Evolutionary conservation across 305 asterid species (phyloP), one percentile per base, ranked within the genome.

Genomic region (Stenogyne calaminthoides): DNA sequence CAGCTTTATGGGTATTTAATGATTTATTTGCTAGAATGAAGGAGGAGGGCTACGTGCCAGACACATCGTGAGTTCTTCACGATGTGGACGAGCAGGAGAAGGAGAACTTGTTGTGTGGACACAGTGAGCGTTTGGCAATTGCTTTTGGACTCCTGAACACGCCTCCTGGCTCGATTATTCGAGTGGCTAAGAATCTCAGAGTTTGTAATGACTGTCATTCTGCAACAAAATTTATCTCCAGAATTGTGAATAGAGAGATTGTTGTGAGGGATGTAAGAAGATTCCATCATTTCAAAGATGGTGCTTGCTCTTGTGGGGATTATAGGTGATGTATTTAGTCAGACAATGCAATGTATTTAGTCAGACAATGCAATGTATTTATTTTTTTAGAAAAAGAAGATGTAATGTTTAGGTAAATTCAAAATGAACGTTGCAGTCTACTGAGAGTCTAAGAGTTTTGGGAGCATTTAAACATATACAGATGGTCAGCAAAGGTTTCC

Each of bases 61-160:
- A 92, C 73, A 92, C 96, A 6, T 83, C 95, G 3, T 90, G 92
- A 62, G 96, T 92, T 51, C 96, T 91, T 78, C 98, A 88, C 80
- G 83, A 92, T 81, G 87, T 90, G 19, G 88, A 83, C 1, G 96
- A 88, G 79, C 84, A 75, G 22, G 91, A 89, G 69, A 91, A 89
- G 83, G 95, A 91, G 81, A 88, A 72, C 69, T 72, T 91, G 8
- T 70, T 91, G 22, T 89, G 96, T 22, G 91, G 96, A 72, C 97
- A 91, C 64, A 89, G 96, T 25, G 97, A 91, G 83, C 82, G 91
- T 59, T 64, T 91, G 82, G 96, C 96, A 6, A 89, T 91, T 57
- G 96, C 95, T 18, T 89, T 88, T 55, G 97, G 96, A 42, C 78
- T 91, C 20, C 86, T 91, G 7, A 91, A 91, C 69, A 80, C 85